These are phyloP conservation scores for Dipodascus albidus DNA, from an alignment of 805 yeast genomes.

Conservation along the genomic window DNA sequence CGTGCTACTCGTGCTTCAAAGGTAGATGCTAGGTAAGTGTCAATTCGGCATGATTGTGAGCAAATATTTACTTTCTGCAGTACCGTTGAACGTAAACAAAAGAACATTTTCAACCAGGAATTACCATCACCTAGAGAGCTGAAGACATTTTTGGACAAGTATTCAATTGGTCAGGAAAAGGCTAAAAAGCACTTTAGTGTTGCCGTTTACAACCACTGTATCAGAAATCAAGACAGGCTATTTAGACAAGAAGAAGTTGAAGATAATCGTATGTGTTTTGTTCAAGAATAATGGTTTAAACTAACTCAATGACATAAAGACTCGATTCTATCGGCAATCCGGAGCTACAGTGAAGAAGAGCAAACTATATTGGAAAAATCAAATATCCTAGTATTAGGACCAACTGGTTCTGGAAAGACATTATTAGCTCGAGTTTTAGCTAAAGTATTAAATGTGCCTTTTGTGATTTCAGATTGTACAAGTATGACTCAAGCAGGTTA, in stretches of 20 bases:
- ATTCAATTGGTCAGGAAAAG: conserved; percentile 44
- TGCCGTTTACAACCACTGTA: conserved; percentile 47
- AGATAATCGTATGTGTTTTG: conserved; percentile 3
- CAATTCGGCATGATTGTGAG: too few species aligned
- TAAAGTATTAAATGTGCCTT: conserved; percentile 39
- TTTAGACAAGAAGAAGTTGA: conserved; percentile 18
- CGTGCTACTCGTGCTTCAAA: background rate
- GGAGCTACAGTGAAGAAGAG: conserved; percentile 20
- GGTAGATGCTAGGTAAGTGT: background rate
- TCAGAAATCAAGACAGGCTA: conserved; percentile 33
- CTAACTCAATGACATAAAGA: background rate
- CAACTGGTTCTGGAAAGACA: conserved; percentile 55
- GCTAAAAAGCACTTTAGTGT: conserved; percentile 50
- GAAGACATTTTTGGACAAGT: conserved; percentile 36
- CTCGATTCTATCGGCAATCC: background rate
- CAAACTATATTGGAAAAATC: conserved; percentile 43
- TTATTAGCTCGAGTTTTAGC: conserved; percentile 45
- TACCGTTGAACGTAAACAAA: background rate
- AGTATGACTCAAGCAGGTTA: conserved; percentile 55
- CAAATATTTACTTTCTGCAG: background rate
- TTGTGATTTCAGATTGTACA: conserved; percentile 50
- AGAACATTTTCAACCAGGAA: background rate
- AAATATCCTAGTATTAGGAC: conserved; percentile 45
- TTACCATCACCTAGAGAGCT: conserved; percentile 39
- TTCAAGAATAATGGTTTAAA: background rate